phyloP scores from a whole-genome alignment of 768 basidiomycete genomes.

The Infundibulicybe gibba region DNA sequence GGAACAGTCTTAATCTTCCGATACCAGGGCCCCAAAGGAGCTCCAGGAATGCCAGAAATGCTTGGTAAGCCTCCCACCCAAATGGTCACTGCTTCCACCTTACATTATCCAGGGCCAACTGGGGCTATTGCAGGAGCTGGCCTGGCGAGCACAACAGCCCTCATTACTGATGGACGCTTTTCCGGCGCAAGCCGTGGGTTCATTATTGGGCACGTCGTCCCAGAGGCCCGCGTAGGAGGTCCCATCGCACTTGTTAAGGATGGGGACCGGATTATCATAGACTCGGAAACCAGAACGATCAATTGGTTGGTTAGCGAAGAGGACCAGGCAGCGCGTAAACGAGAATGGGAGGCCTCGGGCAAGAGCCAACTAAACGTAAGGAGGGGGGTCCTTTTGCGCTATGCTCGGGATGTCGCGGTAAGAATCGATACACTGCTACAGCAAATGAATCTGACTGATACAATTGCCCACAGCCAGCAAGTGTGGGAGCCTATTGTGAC shows the following conservation, averaged over 20 bases:
- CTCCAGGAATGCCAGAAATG: constrained; percentile 90
- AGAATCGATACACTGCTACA: constrained; percentile 27
- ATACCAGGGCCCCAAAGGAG: constrained; percentile 88
- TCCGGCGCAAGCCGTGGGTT: constrained; percentile 68
- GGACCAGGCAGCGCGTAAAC: constrained; percentile 56
- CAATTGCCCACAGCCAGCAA: constrained; percentile 58
- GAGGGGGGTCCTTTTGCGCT: constrained; percentile 74
- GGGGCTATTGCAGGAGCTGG: constrained; percentile 85
- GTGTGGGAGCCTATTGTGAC: constrained; percentile 79
- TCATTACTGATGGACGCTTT: constrained; percentile 90
- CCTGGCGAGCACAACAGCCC: constrained; percentile 68
- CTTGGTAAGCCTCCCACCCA: constrained; percentile 23
- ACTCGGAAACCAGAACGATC: constrained; percentile 60
- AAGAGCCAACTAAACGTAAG: constrained; percentile 63
- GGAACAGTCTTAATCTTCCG: constrained; percentile 80
- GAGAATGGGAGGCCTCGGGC: constrained; percentile 68
- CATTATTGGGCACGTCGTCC: constrained; percentile 55
- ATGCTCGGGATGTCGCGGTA: constrained; percentile 84
- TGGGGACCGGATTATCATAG: constrained; percentile 76
- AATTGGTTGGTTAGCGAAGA: constrained; percentile 71
- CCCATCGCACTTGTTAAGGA: constrained; percentile 87
- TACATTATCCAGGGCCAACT: constrained; percentile 56
- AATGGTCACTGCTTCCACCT: not conserved
- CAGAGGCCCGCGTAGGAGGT: constrained; percentile 72
- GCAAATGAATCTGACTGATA: constrained; percentile 1